A percentile compares a stretch with the other conserved stretches of the same genome.
Conservation (phyloP, 2,329 filamentous ascomycete genomes). For the Aspergillus phoenicis region DNA sequence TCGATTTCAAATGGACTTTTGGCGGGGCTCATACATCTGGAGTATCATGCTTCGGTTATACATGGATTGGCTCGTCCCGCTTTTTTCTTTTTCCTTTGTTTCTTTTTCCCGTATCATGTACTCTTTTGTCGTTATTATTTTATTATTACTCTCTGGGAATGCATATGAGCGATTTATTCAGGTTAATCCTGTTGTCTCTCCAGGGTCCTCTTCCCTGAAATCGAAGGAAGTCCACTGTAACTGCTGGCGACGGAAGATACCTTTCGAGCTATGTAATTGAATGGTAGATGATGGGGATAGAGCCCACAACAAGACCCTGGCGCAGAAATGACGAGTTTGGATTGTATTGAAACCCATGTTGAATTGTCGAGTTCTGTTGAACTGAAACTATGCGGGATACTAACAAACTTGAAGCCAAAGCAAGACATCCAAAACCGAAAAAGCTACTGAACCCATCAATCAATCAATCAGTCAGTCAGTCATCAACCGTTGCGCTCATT, state of each 20-base stretch:
- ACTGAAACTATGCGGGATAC: background rate
- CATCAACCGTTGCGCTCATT: conserved; percentile 2
- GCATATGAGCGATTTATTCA: conserved; percentile 27
- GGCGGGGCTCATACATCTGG: background rate
- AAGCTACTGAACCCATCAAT: background rate
- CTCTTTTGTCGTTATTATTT: conserved; percentile 7
- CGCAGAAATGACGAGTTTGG: background rate
- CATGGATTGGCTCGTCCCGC: conserved; percentile 4
- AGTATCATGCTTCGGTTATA: background rate
- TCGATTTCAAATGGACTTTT: background rate
- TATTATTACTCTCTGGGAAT: conserved; percentile 17
- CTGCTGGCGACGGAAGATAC: background rate
- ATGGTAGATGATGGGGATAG: background rate
- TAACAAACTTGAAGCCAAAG: background rate
- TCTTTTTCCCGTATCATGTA: conserved; percentile 13
- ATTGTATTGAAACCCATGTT: background rate
- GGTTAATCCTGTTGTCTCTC: background rate
- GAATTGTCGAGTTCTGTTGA: conserved; percentile 1
- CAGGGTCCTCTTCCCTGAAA: background rate
- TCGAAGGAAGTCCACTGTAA: background rate
- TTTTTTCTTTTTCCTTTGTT: conserved; percentile 3
- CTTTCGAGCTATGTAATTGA: background rate
- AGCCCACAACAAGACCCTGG: background rate
- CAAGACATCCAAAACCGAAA: background rate
- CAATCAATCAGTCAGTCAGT: background rate